Evolutionary conservation across 2,329 filamentous ascomycete genomes (phyloP), one percentile per base, ranked within the genome.

Genomic region (Gremmenia infestans): DNA sequence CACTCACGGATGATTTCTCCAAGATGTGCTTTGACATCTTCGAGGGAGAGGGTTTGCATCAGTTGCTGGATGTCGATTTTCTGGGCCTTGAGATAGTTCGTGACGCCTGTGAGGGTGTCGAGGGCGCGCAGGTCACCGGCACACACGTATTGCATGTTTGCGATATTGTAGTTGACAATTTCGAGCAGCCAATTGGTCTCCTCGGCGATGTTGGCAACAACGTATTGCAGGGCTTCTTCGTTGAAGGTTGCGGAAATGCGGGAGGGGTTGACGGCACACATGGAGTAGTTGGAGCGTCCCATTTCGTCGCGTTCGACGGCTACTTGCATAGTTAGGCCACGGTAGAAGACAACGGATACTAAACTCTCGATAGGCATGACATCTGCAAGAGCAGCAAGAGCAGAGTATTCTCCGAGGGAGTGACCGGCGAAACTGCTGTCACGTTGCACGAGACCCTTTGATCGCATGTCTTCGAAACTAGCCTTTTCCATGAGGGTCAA

Each of bases 361-460:
- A 99, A 80, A 65, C 88, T 94, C 79, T 99, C 94, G 68, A 99
- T 99, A n/a, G 95, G 94, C 90, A 99, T 96, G 71, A 99, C 94
- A 70, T 99, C 93, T 11, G 95, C 94, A 59, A 99, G 81, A 12
- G 94, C 94, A 60, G 94, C 94, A 61, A 99, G 85, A 9, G 94
- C 94, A 60, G 92, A 97, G 79, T 99, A 99, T 77, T 99, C 94
- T 74, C 94, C 94, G 22, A 99, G 85, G 0, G 95, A 99, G 79
- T 99, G 94, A 63, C 94, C 94, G 14, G 94, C 94, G 72, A 99
- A 99, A 64, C 89, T 96, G 81, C 91, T 97, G 78, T 97, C 93
- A 57, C 91, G 83, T 67, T 96, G 91, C 35, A 99, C 93, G 36
- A 99, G 83, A 59, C 95, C 94, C 81, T 96, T 97, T 67, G 91